Base-by-base conservation (phyloP, 768 basidiomycete species). In the Amanita fuliginea region DNA sequence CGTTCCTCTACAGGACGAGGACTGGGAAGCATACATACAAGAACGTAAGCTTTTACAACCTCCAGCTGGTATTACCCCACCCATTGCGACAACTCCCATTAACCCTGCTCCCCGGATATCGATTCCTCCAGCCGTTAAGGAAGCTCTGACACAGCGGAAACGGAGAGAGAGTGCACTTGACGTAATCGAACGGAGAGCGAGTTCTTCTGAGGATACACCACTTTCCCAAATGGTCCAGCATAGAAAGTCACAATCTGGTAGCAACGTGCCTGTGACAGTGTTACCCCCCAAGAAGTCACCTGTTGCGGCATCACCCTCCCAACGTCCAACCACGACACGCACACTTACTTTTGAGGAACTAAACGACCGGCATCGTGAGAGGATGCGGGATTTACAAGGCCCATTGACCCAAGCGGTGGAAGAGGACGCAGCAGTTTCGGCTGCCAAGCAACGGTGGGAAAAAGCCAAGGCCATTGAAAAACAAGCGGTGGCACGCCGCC, bases 331-430 rank as follows among this genome's bases (percentile, higher is more conserved):
- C 21, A 51, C 55, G 2, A 64, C 69, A 35, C 80, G 85, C 13
- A 76, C 82, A 22, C 77, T 80, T 51, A 90, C 91, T 1, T 89
- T 86, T 60, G 92, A 94, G 63, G 90, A 95, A 61, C 71, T 95
- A 28, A 81, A 79, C 42, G 87, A 90, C 56, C 73, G 91, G 14
- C 92, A 95, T 57, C 77, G 86, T 43, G 81, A 86, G 66, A 87
- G 89, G 66, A 76, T 96, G 69, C 76, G 75, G 30, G 80, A 81
- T 58, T 61, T 96, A 54, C 92, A 96, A 66, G 80, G 74, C 34
- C 92, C 92, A 4, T 66, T 96, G 28, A 92, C 86, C n/a, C 75
- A 78, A 55, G 82, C 83, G 2, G 80, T 83, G 66, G 79, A 77
- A 59, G 86, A 92, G 59, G 76, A 83, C 53, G 87, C 84, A 1